Evolutionary conservation across 306 rosid species (phyloP), one percentile per base, ranked within the genome.

Genomic region (Vicia faba): DNA sequence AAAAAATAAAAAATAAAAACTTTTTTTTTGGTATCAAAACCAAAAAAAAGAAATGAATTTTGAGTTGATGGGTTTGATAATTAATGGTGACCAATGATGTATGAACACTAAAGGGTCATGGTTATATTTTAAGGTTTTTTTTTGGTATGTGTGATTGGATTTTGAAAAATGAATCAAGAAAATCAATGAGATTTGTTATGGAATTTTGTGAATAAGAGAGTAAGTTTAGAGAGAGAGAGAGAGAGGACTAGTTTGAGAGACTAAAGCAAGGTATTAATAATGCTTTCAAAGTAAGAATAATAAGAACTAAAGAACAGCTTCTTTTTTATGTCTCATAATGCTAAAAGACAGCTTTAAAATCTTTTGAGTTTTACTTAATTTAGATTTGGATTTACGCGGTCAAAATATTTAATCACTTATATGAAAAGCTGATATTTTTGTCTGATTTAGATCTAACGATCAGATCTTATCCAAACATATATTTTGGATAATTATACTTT

Each of bases 251-350:
- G 48, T 48, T 64, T 75, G 70, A 57, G 11, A 31, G 46, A 68
- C 49, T 44, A 40, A 67, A 74, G 78, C 45, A 68, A 78, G 75
- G 81, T 80, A 82, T 79, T 71, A 78, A 79, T 71, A 78, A 55
- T 48, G 13, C n/a, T 57, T 65, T 5, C 11, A 55, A 25, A 11
- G 16, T 55, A 55, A 20, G 33, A 51, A 26, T 13, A 51, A 26
- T 13, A 12, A 13, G 7, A 43, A 39, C 44, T 39, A 40, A 39
- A 39, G 3, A 33, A 23, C 29, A 51, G n/a, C 57, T 51, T 51
- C 2, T 53, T 25, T 54, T 54, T 53, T 11, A 10, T 51, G 11
- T 49, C 12, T 8, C 2, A 50, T 1, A 25, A 25, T 26, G 14
- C 45, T 1, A 59, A 59, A 8, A 20, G 43, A 53, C 43, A 41